These are phyloP conservation scores for Tetrapisispora fleetii DNA, from an alignment of 805 yeast species.

Conservation along the genomic window DNA sequence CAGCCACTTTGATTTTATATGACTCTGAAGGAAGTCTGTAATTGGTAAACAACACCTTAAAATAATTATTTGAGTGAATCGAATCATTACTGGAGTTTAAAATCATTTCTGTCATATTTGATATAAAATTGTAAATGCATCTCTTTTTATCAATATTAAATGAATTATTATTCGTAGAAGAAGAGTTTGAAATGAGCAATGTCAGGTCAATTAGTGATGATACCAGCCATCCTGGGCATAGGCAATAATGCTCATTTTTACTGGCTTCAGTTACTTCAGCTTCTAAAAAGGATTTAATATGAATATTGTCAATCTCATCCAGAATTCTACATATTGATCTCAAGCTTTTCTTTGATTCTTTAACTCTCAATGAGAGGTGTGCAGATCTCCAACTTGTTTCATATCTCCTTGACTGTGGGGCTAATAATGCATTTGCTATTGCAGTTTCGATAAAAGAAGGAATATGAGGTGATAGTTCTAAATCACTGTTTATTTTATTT, in stretches of 20 bases:
- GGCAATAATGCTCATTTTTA: constrained; percentile 42
- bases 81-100: constrained; percentile 6
- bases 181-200: constrained; percentile 70
- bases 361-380: constrained; percentile 23
- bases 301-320: constrained; percentile 13
- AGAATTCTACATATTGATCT: constrained; percentile 24
- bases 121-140: constrained; percentile 51
- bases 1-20: constrained; percentile 27
- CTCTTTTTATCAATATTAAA: constrained; percentile 83
- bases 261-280: constrained; percentile 6
- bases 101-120: constrained; percentile 41
- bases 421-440: constrained; percentile 56
- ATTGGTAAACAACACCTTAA: neutral
- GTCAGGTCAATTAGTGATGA: constrained; percentile 71
- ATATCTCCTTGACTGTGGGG: constrained; percentile 72
- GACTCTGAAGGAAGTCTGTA: constrained; percentile 1
- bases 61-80: neutral
- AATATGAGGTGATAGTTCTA: constrained; percentile 37
- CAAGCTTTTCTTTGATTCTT: constrained; percentile 12
- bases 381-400: constrained; percentile 61
- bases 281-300: constrained; percentile 24
- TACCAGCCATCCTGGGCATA: constrained; percentile 87
- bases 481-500: constrained; percentile 9
- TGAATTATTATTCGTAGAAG: constrained; percentile 48
- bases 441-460: constrained; percentile 86